Conservation (phyloP, 805 yeast species). For the Candida insectalens region DNA sequence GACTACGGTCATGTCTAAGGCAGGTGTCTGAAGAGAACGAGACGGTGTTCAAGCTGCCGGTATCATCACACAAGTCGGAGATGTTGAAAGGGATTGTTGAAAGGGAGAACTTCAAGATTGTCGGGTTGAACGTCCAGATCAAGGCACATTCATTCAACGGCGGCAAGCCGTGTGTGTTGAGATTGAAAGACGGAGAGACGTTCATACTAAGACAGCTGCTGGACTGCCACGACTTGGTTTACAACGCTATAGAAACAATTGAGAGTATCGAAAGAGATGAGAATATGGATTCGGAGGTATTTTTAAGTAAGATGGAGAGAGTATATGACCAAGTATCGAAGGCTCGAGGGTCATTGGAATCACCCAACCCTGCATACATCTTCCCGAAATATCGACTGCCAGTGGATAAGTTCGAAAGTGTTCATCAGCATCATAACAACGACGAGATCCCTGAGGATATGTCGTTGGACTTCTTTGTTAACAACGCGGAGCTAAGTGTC, state of each 20-base stretch:
- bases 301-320: slow-evolving; percentile 15
- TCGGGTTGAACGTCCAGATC: slow-evolving; percentile 34
- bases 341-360: slow-evolving; percentile 31
- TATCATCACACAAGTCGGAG: slow-evolving; percentile 45
- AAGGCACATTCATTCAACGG: slow-evolving; percentile 30
- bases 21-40: slow-evolving; percentile 27
- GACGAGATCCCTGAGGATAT: slow-evolving; percentile 39
- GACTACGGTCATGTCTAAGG: slow-evolving; percentile 30
- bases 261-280: slow-evolving; percentile 23
- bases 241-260: slow-evolving; percentile 35
- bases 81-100: slow-evolving; percentile 51
- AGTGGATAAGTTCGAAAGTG: slow-evolving; percentile 26
- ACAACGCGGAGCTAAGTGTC: slow-evolving; percentile 52
- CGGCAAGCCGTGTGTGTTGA: slow-evolving; percentile 29
- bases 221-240: slow-evolving; percentile 24
- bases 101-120: slow-evolving; percentile 43
- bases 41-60: slow-evolving; percentile 43
- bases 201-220: slow-evolving; percentile 32
- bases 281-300: slow-evolving; percentile 13
- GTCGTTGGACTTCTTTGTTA: slow-evolving; percentile 47
- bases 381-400: slow-evolving; percentile 47
- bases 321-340: slow-evolving; percentile 23
- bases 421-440: too few species aligned
- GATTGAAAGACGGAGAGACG: slow-evolving; percentile 26
- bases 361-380: slow-evolving; percentile 43